A percentile compares a stretch with the other conserved stretches of the same genome.
Conservation (phyloP, 805 yeast species). For the Metschnikowia kofuensis region DNA sequence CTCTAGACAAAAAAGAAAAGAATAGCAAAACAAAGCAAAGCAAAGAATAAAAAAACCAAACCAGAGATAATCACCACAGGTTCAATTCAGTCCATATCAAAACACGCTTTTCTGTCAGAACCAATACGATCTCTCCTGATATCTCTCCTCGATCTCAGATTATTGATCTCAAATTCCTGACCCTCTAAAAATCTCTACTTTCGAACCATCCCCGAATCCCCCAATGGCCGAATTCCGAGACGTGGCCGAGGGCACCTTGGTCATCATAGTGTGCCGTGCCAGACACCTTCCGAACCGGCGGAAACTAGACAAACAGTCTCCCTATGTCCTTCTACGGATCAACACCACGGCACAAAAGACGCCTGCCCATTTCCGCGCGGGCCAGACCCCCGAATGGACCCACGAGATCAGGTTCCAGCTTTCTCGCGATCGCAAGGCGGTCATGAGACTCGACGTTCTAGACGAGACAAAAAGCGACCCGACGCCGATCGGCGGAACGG, state of each 20-base stretch:
- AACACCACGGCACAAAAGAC: constrained; percentile 82
- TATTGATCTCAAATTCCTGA: no score
- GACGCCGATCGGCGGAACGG: constrained; percentile 77
- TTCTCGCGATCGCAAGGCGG: constrained; percentile 59
- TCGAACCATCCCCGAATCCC: neutral
- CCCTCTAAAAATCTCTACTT: neutral
- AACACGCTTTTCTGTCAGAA: no score
- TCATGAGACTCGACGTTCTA: constrained; percentile 68
- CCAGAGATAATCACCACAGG: no score
- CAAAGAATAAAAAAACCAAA: no score
- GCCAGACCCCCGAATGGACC: constrained; percentile 91
- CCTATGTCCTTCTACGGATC: constrained; percentile 78
- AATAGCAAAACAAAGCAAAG: no score
- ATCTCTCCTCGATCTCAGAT: no score
- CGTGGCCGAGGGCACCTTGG: constrained; percentile 53
- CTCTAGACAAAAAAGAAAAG: no score
- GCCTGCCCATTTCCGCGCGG: constrained; percentile 77
- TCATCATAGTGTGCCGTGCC: constrained; percentile 76
- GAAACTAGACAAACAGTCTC: constrained; percentile 89
- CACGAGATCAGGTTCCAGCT: constrained; percentile 68
- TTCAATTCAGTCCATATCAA: no score
- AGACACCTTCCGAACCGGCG: constrained; percentile 83
- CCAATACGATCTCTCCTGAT: no score
- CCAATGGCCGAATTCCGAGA: constrained; percentile 19
- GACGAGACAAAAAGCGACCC: constrained; percentile 88